Evolutionary conservation across 345 rosid species (phyloP).

Genomic region (Eucalyptus cloeziana): DNA sequence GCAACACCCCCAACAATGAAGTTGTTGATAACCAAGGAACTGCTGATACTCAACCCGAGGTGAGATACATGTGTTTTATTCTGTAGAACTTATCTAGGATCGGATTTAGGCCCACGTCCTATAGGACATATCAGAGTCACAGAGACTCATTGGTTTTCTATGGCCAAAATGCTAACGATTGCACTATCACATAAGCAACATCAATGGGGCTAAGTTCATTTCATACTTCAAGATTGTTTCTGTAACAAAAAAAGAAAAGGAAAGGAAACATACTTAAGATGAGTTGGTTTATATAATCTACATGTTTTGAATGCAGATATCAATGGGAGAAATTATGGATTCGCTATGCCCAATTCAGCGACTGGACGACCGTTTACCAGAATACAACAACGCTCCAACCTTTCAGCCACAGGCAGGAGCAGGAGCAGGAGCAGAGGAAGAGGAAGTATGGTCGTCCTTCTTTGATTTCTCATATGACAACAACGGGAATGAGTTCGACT

Average conservation of each 20-base stretch:
- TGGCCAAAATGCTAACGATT: not conserved
- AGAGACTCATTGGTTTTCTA: not conserved
- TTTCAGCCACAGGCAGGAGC: not conserved
- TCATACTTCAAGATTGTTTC: not conserved
- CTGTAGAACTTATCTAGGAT: not conserved
- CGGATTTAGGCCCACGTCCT: not conserved
- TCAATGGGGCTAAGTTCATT: not conserved
- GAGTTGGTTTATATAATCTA: not conserved
- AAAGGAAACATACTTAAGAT: not conserved
- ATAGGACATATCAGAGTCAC: not conserved
- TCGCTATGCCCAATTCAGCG: not conserved
- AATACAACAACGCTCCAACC: not conserved
- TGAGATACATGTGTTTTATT: not conserved
- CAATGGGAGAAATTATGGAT: not conserved
- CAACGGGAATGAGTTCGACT: not conserved
- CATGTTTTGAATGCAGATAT: not conserved
- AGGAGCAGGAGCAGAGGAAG: not conserved
- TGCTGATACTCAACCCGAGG: not conserved
- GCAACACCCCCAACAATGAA: not conserved
- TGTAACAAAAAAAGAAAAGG: not conserved
- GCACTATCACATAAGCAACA: not conserved
- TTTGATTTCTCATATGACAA: not conserved
- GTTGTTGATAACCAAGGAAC: not conserved
- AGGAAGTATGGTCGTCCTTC: not conserved
- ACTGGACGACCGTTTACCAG: not conserved